Conservation (phyloP, 2,329 filamentous ascomycete genomes). For the Aspergillus sergii region DNA sequence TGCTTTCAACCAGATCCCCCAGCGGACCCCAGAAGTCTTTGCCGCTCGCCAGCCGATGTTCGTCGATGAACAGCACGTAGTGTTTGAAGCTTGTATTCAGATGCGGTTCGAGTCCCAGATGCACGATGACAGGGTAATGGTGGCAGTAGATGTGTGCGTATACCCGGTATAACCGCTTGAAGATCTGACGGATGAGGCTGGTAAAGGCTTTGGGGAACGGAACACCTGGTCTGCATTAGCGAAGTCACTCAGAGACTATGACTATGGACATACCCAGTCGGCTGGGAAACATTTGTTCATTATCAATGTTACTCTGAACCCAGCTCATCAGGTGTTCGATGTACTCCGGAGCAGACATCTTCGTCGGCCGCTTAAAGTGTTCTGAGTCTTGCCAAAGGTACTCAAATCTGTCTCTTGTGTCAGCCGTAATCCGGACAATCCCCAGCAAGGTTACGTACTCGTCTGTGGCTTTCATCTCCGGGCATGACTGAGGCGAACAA, state of each 20-base stretch:
- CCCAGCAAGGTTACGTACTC: slow-evolving; percentile 60
- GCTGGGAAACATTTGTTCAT: slow-evolving; percentile 92
- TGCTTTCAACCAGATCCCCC: slow-evolving; percentile 94
- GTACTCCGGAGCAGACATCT: slow-evolving; percentile 96
- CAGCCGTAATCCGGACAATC: slow-evolving; percentile 14
- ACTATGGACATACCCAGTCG: slow-evolving; percentile 67
- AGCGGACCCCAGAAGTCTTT: slow-evolving; percentile 97
- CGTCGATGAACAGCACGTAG: slow-evolving; percentile 97
- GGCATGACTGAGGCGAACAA: slow-evolving; percentile 94
- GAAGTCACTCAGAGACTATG: background rate
- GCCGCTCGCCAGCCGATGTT: slow-evolving; percentile 87
- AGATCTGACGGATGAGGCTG: slow-evolving; percentile 86
- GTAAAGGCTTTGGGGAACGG: slow-evolving; percentile 94
- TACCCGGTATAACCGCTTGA: slow-evolving; percentile 98
- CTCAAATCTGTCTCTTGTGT: slow-evolving; percentile 69
- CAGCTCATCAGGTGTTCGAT: slow-evolving; percentile 97
- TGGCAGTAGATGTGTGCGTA: slow-evolving; percentile 99
- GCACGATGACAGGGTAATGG: slow-evolving; percentile 95
- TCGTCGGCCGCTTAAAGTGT: slow-evolving; percentile 92
- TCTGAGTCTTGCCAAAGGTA: slow-evolving; percentile 98
- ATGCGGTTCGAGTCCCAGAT: slow-evolving; percentile 93
- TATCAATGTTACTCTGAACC: slow-evolving; percentile 94
- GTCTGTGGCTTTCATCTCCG: slow-evolving; percentile 99
- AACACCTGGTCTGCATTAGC: slow-evolving; percentile 60
- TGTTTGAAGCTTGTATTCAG: slow-evolving; percentile 99